Percentiles rank a stretch among this genome's conserved stretches.
Conservation (phyloP, 352 stramenopile species). For the Pythium grandisporangium region DNA sequence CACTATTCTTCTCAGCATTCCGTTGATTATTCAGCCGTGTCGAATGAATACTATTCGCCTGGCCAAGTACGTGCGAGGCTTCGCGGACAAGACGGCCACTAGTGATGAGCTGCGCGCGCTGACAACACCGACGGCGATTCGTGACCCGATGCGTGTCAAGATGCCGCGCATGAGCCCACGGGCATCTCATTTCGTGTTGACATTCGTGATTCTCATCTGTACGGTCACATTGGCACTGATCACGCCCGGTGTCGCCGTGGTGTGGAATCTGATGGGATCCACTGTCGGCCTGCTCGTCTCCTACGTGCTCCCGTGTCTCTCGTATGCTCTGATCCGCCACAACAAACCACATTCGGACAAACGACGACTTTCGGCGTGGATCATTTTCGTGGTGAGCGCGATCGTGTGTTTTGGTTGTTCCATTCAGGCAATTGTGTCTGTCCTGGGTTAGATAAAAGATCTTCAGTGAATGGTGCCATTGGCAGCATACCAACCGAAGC, state of each 20-base stretch:
- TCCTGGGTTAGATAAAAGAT: constrained; percentile 2
- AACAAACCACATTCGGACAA: constrained; percentile 55
- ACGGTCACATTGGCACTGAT: constrained; percentile 62
- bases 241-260: constrained; percentile 66
- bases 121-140: constrained; percentile 11
- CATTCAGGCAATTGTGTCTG: constrained; percentile 44
- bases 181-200: constrained; percentile 52
- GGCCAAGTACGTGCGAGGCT: constrained; percentile 28
- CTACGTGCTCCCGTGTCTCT: constrained; percentile 83
- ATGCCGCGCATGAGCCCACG: constrained; percentile 15
- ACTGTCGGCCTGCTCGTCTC: constrained; percentile 82
- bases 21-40: constrained; percentile 84
- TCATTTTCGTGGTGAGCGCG: constrained; percentile 65
- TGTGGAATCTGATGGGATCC: constrained; percentile 87
- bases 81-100: constrained; percentile 16
- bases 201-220: constrained; percentile 48
- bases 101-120: constrained; percentile 16
- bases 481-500: no score
- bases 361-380: constrained; percentile 65
- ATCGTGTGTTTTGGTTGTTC: constrained; percentile 67
- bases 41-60: constrained; percentile 66
- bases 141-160: constrained; percentile 5
- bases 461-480: no score
- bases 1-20: constrained; percentile 77
- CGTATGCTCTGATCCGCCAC: constrained; percentile 78